A percentile compares a stretch with the other conserved stretches of the same genome.
These are phyloP conservation scores for Hippophae rhamnoides DNA, from an alignment of 306 rosid species.

Conservation along the genomic window DNA sequence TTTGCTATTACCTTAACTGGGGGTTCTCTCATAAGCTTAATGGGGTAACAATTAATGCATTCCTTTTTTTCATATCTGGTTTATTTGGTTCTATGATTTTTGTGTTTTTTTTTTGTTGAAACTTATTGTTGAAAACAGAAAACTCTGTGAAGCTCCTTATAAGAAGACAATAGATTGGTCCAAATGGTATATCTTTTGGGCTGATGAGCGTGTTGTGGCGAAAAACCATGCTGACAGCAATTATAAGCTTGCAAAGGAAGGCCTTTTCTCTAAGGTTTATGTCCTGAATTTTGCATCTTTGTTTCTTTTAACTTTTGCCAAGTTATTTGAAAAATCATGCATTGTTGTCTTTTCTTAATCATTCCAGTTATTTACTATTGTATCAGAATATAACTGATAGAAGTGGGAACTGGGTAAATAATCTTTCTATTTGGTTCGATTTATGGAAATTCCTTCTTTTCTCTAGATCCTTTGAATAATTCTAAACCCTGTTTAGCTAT, in stretches of 20 bases:
- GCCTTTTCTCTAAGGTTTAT: slow-evolving; percentile 78
- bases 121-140: slow-evolving; percentile 48
- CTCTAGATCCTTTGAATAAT: no score
- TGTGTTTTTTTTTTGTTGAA: slow-evolving; percentile 28
- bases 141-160: slow-evolving; percentile 80
- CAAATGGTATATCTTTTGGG: slow-evolving; percentile 97
- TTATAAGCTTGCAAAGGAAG: slow-evolving; percentile 85
- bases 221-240: slow-evolving; percentile 87
- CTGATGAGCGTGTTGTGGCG: slow-evolving; percentile 90
- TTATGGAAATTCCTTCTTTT: no score
- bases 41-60: slow-evolving; percentile 65
- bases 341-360: no score
- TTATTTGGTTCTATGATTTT: slow-evolving; percentile 23
- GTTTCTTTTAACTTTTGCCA: no score
- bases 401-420: no score
- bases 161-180: slow-evolving; percentile 95
- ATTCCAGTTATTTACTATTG: no score
- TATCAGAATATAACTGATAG: no score
- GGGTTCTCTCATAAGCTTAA: slow-evolving; percentile 94
- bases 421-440: no score
- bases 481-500: no score
- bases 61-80: slow-evolving; percentile 24
- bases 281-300: slow-evolving; percentile 9
- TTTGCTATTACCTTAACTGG: slow-evolving; percentile 91
- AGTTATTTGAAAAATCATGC: no score